Evolutionary conservation across 768 basidiomycete genomes (phyloP).

Genomic region (Boletus sensibilis): DNA sequence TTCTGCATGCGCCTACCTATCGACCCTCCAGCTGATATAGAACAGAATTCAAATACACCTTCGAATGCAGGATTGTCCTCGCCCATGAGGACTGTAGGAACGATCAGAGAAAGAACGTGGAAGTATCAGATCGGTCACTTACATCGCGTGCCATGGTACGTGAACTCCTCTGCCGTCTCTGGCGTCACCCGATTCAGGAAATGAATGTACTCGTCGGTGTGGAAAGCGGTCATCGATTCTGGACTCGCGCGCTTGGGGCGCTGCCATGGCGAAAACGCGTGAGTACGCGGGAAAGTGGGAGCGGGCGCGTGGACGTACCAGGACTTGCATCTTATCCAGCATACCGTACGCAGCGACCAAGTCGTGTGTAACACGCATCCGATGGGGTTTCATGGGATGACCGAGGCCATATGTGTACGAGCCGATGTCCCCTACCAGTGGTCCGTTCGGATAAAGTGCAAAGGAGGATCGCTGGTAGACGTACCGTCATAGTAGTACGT

Average conservation of each 20-base stretch:
- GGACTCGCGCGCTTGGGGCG: constrained; percentile 68
- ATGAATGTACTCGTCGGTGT: constrained; percentile 97
- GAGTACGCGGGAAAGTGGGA: neutral
- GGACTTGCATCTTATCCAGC: constrained; percentile 90
- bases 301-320: constrained; percentile 46
- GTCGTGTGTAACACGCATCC: constrained; percentile 93
- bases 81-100: constrained; percentile 54
- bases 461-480: constrained; percentile 16
- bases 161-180: constrained; percentile 85
- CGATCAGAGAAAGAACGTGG: constrained; percentile 1
- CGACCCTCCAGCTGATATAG: constrained; percentile 94
- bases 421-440: constrained; percentile 60
- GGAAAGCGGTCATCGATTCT: constrained; percentile 87
- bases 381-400: constrained; percentile 95
- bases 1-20: constrained; percentile 56
- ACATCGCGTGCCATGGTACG: constrained; percentile 85
- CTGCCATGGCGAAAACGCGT: constrained; percentile 36
- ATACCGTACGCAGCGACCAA: constrained; percentile 88
- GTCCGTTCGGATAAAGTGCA: constrained; percentile 1
- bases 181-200: constrained; percentile 87
- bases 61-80: constrained; percentile 98
- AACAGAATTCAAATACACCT: constrained; percentile 95
- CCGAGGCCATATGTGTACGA: constrained; percentile 81
- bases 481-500: constrained; percentile 79
- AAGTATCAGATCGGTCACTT: constrained; percentile 24